These are phyloP conservation scores for Leishmania martiniquensis DNA, from an alignment of 208 protist species.

Conservation along the genomic window DNA sequence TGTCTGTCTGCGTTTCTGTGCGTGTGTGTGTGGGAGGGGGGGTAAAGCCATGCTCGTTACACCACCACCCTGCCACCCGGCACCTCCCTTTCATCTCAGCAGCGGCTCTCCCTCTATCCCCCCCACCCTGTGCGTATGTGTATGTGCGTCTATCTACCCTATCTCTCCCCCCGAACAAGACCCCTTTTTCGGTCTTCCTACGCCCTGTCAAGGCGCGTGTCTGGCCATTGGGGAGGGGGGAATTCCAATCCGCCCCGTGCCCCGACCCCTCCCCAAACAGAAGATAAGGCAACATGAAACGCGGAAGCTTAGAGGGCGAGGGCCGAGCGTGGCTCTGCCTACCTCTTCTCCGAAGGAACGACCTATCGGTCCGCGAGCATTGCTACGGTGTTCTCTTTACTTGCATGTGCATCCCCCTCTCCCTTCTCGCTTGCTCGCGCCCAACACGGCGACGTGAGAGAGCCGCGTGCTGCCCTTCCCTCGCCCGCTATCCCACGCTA, in stretches of 20 bases:
- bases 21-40: too few species aligned
- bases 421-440: too few species aligned
- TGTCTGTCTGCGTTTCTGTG: conserved; percentile 34
- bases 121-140: too few species aligned
- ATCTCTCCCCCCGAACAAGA: too few species aligned
- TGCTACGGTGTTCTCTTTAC: neutral
- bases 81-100: neutral
- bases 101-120: neutral
- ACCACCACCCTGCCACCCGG: neutral
- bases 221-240: neutral
- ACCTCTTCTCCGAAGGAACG: neutral
- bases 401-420: too few species aligned
- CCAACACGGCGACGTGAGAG: too few species aligned
- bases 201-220: neutral
- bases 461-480: too few species aligned
- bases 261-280: neutral
- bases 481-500: too few species aligned
- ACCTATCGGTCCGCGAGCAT: neutral
- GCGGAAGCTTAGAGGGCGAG: neutral
- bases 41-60: neutral
- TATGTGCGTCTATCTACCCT: neutral
- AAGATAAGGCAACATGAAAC: neutral
- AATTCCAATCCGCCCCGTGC: neutral
- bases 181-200: too few species aligned
- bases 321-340: neutral